Percentiles rank a stretch among this genome's conserved stretches.
Evolutionary conservation across 768 basidiomycete genomes (phyloP).

Genomic region (Rhizopogon sp.): DNA sequence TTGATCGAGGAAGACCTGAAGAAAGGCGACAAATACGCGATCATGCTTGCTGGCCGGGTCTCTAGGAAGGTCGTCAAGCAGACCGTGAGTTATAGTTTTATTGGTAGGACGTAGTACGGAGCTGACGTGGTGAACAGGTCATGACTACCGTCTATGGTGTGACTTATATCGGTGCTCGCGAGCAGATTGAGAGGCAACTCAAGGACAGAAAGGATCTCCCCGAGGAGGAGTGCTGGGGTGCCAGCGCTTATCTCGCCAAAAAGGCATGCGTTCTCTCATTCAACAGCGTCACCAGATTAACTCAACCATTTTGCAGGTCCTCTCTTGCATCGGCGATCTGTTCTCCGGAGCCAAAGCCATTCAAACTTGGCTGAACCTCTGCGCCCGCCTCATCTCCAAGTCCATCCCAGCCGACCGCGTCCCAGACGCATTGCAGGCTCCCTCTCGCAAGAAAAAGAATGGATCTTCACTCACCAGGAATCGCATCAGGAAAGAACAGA

Average conservation of each 20-base stretch:
- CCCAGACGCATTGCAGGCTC: slow-evolving; percentile 31
- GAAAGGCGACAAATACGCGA: slow-evolving; percentile 48
- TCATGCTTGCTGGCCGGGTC: slow-evolving; percentile 68
- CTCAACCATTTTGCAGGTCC: slow-evolving; percentile 37
- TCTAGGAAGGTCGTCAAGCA: slow-evolving; percentile 96
- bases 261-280: slow-evolving; percentile 35
- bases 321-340: slow-evolving; percentile 83
- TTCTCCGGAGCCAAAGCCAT: slow-evolving; percentile 92
- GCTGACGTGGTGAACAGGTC: slow-evolving; percentile 41
- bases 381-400: slow-evolving; percentile 80
- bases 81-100: slow-evolving; percentile 51
- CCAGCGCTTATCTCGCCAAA: slow-evolving; percentile 77
- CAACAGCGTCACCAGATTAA: neutral
- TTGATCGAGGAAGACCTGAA: slow-evolving; percentile 52
- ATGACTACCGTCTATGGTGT: slow-evolving; percentile 99
- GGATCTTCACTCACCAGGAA: slow-evolving; percentile 19
- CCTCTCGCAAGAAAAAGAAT: slow-evolving; percentile 6
- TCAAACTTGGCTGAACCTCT: slow-evolving; percentile 84
- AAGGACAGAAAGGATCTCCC: slow-evolving; percentile 69
- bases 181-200: slow-evolving; percentile 90
- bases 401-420: slow-evolving; percentile 75
- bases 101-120: neutral
- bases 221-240: slow-evolving; percentile 66
- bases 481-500: slow-evolving; percentile 76
- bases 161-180: slow-evolving; percentile 90